These are phyloP conservation scores for Fusarium solani-melongenae DNA, from an alignment of 2,329 filamentous ascomycete species.

Conservation along the genomic window DNA sequence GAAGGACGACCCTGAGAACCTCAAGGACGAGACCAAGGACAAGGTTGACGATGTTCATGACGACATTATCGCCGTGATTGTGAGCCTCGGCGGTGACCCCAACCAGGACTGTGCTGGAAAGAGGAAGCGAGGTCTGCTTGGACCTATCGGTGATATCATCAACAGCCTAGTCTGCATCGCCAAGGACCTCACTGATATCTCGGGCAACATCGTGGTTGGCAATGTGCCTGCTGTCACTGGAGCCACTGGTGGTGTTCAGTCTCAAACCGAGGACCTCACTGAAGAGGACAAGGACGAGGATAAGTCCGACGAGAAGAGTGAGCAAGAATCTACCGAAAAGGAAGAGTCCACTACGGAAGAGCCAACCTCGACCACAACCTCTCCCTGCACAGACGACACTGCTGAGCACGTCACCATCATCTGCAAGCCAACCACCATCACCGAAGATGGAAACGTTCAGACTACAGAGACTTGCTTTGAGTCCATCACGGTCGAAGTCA, in stretches of 20 bases:
- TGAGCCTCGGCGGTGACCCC: slow-evolving; percentile 18
- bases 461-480: slow-evolving; percentile 10
- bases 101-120: slow-evolving; percentile 15
- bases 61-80: slow-evolving; percentile 16
- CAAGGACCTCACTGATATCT: slow-evolving; percentile 17
- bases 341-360: slow-evolving; percentile 15
- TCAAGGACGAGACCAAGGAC: slow-evolving; percentile 29
- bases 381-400: slow-evolving; percentile 19
- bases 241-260: background rate
- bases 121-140: slow-evolving; percentile 26
- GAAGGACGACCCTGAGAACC: slow-evolving; percentile 16
- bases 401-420: slow-evolving; percentile 20
- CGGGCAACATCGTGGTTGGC: slow-evolving; percentile 6
- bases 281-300: slow-evolving; percentile 14
- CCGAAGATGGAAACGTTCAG: slow-evolving; percentile 3
- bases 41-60: slow-evolving; percentile 19
- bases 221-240: slow-evolving; percentile 24
- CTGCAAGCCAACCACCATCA: slow-evolving; percentile 17
- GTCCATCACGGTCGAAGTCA: slow-evolving; percentile 12
- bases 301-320: slow-evolving; percentile 11
- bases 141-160: slow-evolving; percentile 18
- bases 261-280: slow-evolving; percentile 22
- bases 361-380: slow-evolving; percentile 19
- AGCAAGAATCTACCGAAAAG: slow-evolving; percentile 25
- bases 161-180: slow-evolving; percentile 30